phyloP scores from a whole-genome alignment of 192 early-diverging fungal genomes.

The Endogone sp. region DNA sequence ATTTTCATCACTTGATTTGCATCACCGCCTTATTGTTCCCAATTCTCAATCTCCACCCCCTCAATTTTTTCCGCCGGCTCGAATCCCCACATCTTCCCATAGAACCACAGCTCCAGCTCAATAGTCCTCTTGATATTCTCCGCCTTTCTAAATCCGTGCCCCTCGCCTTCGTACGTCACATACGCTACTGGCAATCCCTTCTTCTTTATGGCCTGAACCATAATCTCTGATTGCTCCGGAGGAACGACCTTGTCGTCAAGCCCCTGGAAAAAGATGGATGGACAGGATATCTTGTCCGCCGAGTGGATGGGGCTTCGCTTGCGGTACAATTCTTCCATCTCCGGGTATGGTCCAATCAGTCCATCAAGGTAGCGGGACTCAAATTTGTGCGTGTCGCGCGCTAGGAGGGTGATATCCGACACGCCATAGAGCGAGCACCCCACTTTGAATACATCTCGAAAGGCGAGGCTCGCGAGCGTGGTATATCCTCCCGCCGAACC shows the following conservation, averaged over 20 bases:
- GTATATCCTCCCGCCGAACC: constrained; percentile 70
- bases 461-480: constrained; percentile 59
- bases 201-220: constrained; percentile 62
- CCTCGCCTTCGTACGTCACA: constrained; percentile 61
- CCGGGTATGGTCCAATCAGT: constrained; percentile 60
- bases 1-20: too few relatives aligned
- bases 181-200: constrained; percentile 58
- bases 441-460: constrained; percentile 69
- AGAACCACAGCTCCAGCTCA: constrained; percentile 67
- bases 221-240: constrained; percentile 67
- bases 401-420: constrained; percentile 60
- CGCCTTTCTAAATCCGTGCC: constrained; percentile 66
- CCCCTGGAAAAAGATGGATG: constrained; percentile 73
- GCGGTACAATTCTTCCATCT: constrained; percentile 46
- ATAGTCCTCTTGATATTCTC: constrained; percentile 59
- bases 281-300: constrained; percentile 54
- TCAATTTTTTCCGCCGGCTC: constrained; percentile 41
- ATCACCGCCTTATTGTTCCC: too few relatives aligned
- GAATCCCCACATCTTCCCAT: constrained; percentile 61
- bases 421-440: constrained; percentile 72
- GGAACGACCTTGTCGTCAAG: constrained; percentile 73
- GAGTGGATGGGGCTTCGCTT: constrained; percentile 62
- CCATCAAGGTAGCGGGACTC: constrained; percentile 58
- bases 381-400: constrained; percentile 80
- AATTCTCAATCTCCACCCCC: too few relatives aligned